Percentiles rank a stretch among this genome's conserved stretches.
These are phyloP conservation scores for Haematococcus lacustris DNA, from an alignment of 139 green algal species.

Conservation along the genomic window DNA sequence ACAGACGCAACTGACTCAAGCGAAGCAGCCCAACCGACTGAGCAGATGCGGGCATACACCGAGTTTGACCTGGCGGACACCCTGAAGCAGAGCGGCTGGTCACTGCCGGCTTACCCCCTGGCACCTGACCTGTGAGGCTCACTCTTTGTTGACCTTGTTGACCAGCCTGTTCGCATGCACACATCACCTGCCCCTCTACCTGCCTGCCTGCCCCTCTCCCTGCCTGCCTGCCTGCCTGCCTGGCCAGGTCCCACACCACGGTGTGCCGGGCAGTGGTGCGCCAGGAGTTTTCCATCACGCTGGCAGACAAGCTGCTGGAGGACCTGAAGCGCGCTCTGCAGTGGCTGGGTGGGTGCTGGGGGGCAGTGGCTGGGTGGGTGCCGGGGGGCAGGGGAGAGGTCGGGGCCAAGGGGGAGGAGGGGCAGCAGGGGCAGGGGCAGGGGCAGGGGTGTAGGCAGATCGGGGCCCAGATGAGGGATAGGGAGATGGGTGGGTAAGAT, in stretches of 20 bases:
- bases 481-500: too few species aligned
- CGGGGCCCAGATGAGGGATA: too few species aligned
- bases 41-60: constrained; percentile 30
- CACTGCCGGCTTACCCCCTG: constrained; percentile 65
- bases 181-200: constrained; percentile 3
- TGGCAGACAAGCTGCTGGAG: constrained; percentile 34
- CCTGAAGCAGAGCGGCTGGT: constrained; percentile 48
- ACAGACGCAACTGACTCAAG: neutral
- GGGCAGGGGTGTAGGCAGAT: too few species aligned
- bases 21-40: neutral
- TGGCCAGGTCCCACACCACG: neutral
- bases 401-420: too few species aligned
- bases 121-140: constrained; percentile 23
- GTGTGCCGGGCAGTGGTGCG: constrained; percentile 29
- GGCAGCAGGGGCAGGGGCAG: too few species aligned
- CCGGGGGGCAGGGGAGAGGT: too few species aligned
- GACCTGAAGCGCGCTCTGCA: constrained; percentile 33
- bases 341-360: constrained; percentile 33
- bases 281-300: constrained; percentile 42
- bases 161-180: neutral
- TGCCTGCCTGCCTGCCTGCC: neutral
- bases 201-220: neutral
- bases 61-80: constrained; percentile 62
- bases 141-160: neutral
- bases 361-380: too few species aligned